Conservation (phyloP, 2,329 filamentous ascomycete species). For the Phaeophleospora eucalypticola region DNA sequence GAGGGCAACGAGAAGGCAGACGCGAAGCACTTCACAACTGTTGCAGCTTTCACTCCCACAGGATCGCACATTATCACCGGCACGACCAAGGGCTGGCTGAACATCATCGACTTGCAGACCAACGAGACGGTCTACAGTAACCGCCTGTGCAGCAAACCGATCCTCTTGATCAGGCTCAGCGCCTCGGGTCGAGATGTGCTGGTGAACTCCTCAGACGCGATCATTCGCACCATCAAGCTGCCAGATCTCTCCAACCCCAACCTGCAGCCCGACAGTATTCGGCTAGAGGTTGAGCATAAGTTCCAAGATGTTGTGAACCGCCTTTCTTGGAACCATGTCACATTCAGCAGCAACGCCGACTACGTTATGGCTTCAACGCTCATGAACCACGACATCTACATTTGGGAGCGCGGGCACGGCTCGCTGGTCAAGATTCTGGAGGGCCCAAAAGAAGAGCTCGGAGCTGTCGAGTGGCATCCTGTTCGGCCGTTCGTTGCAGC, state of each 20-base stretch:
- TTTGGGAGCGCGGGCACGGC: slow-evolving; percentile 92
- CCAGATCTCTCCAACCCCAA: slow-evolving; percentile 64
- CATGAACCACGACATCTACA: slow-evolving; percentile 98
- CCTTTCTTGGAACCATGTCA: slow-evolving; percentile 93
- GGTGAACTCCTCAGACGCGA: slow-evolving; percentile 88
- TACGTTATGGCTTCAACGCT: slow-evolving; percentile 95
- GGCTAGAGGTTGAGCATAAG: slow-evolving; percentile 91
- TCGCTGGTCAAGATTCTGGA: slow-evolving; percentile 96
- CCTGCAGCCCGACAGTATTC: slow-evolving; percentile 78
- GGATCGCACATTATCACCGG: slow-evolving; percentile 88
- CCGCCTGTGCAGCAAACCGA: slow-evolving; percentile 79
- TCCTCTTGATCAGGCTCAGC: slow-evolving; percentile 82
- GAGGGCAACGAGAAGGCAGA: slow-evolving; percentile 82
- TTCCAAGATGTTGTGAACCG: slow-evolving; percentile 97
- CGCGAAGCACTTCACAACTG: slow-evolving; percentile 90
- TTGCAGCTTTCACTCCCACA: slow-evolving; percentile 78
- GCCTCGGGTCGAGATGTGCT: slow-evolving; percentile 81
- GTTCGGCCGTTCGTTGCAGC: slow-evolving; percentile 80
- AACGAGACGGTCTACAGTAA: slow-evolving; percentile 83
- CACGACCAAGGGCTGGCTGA: slow-evolving; percentile 93
- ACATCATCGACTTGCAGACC: slow-evolving; percentile 82
- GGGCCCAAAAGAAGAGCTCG: slow-evolving; percentile 92
- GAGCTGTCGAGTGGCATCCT: slow-evolving; percentile 96
- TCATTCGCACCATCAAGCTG: slow-evolving; percentile 87
- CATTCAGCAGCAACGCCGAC: slow-evolving; percentile 89